Conservation (phyloP, 148 eudicot genomes). For the Dysphania ambrosioides region DNA sequence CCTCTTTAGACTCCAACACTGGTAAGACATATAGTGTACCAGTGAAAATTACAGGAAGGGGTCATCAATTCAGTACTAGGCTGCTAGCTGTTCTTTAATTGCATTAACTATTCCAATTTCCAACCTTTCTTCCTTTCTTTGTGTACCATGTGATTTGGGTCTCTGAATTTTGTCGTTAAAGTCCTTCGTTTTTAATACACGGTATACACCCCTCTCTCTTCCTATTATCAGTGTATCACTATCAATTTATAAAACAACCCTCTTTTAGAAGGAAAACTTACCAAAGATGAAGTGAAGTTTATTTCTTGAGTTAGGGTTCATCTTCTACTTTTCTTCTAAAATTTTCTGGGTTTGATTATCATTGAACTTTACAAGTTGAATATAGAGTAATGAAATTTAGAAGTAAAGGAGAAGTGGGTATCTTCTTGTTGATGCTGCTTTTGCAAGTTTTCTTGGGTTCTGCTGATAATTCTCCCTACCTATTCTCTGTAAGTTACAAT, state of each 20-base stretch:
- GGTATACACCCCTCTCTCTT: no score
- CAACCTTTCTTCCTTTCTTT: background rate
- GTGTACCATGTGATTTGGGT: conserved; percentile 30
- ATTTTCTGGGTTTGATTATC: conserved; percentile 11
- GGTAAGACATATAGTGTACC: no score
- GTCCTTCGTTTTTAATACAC: conserved; percentile 7
- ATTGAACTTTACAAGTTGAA: conserved; percentile 22
- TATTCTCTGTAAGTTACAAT: conserved; percentile 46
- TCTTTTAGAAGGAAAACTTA: background rate
- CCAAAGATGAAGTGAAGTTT: background rate
- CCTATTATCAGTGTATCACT: no score
- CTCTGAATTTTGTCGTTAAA: conserved; percentile 4
- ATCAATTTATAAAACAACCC: conserved; percentile 4
- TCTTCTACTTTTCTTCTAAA: background rate
- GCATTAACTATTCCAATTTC: conserved; percentile 13
- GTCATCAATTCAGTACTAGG: conserved; percentile 26
- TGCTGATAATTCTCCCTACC: conserved; percentile 52
- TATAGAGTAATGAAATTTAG: conserved; percentile 21
- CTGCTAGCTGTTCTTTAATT: conserved; percentile 24
- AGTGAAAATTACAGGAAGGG: background rate
- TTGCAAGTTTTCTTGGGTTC: conserved; percentile 39
- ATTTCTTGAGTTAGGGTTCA: conserved; percentile 19
- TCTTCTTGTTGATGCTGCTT: conserved; percentile 42
- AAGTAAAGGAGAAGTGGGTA: conserved; percentile 13
- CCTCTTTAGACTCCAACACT: background rate